phyloP scores from a whole-genome alignment of 768 basidiomycete genomes.

The Boletus rubescentipes region DNA sequence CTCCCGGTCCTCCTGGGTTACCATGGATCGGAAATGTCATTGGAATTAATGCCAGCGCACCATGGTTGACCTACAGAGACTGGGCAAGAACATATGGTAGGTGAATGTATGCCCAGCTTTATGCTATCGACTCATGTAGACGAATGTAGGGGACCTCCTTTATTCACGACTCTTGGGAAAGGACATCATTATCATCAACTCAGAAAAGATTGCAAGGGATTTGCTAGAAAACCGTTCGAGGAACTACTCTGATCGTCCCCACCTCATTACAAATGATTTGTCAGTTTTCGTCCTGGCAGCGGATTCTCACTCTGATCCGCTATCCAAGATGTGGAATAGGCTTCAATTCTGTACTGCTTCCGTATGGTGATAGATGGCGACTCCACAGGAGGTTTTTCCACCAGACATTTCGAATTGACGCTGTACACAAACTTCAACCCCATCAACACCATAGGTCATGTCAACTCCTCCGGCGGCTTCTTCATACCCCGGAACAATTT shows the following conservation, averaged over 20 bases:
- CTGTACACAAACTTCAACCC: constrained; percentile 22
- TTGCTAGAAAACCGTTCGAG: constrained; percentile 44
- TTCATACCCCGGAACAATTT: constrained; percentile 31
- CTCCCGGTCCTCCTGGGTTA: constrained; percentile 35
- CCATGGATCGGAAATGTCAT: constrained; percentile 38
- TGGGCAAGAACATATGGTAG: constrained; percentile 36
- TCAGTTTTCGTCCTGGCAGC: not conserved
- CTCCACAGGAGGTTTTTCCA: constrained; percentile 15
- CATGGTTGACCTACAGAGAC: constrained; percentile 35
- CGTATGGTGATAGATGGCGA: not conserved
- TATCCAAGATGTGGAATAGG: constrained; percentile 1
- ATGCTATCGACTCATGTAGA: not conserved
- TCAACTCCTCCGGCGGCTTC: constrained; percentile 28
- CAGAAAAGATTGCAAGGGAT: constrained; percentile 39
- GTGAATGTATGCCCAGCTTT: not conserved
- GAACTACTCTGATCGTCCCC: constrained; percentile 50
- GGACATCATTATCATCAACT: constrained; percentile 44
- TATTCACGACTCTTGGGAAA: constrained; percentile 47
- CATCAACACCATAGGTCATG: constrained; percentile 27
- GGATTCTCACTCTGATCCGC: not conserved
- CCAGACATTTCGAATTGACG: constrained; percentile 14
- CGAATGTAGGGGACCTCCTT: constrained; percentile 39
- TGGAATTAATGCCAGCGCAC: constrained; percentile 30
- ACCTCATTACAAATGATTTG: constrained; percentile 3
- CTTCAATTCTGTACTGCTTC: constrained; percentile 13